phyloP scores from a whole-genome alignment of 331 rosid species.

The Prunus yedoensis region DNA sequence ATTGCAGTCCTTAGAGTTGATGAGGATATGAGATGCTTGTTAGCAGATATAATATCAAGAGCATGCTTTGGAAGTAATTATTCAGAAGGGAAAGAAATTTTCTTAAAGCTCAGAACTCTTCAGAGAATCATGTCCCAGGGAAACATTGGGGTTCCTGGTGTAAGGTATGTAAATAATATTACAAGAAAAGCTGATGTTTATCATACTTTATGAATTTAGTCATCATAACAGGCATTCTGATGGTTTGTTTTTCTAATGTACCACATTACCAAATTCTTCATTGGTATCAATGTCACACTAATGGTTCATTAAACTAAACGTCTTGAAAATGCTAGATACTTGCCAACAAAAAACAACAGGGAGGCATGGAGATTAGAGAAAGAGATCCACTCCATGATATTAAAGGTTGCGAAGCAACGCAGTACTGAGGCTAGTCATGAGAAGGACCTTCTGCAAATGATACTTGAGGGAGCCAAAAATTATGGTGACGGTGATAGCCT shows the following conservation, averaged over 20 bases:
- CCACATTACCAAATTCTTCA: too few species aligned
- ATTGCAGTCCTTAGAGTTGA: constrained; percentile 44
- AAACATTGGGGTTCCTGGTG: constrained; percentile 12
- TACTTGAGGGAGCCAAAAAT: constrained; percentile 11
- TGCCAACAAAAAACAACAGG: constrained; percentile 14
- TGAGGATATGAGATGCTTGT: constrained; percentile 44
- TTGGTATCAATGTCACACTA: too few species aligned
- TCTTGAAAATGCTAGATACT: neutral
- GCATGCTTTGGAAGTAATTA: constrained; percentile 60
- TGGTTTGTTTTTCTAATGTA: too few species aligned
- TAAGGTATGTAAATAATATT: neutral
- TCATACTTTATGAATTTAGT: too few species aligned
- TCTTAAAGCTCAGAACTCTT: neutral
- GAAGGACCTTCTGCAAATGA: neutral
- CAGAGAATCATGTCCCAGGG: neutral
- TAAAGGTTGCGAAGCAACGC: constrained; percentile 1
- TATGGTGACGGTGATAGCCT: neutral
- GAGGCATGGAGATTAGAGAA: constrained; percentile 10
- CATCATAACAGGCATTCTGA: too few species aligned
- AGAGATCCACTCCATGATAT: neutral
- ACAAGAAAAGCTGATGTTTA: too few species aligned
- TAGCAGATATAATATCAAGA: constrained; percentile 52
- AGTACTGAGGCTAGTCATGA: neutral
- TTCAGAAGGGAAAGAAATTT: constrained; percentile 4
- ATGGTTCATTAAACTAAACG: too few species aligned